Evolutionary conservation across 169 alveolate genomes (phyloP).

Genomic region (Plasmodium chabaudi): DNA sequence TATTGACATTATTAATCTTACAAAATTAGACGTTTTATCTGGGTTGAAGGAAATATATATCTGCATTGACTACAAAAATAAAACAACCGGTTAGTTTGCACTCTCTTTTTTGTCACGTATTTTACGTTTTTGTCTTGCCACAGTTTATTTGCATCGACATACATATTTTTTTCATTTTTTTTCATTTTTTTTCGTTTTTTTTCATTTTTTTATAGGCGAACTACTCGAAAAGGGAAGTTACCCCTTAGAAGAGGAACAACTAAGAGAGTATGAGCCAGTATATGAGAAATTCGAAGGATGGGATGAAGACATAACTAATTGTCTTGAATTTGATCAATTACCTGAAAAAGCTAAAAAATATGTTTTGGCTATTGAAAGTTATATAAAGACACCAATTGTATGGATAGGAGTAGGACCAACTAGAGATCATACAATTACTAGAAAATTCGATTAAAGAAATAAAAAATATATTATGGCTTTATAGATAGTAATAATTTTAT

Average conservation of each 20-base stretch:
- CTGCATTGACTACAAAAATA: constrained; percentile 85
- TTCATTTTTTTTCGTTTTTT: constrained; percentile 1
- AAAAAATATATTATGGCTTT: not conserved
- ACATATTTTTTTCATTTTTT: not conserved
- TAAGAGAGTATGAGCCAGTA: constrained; percentile 89
- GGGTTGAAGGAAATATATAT: constrained; percentile 90
- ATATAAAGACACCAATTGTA: constrained; percentile 87
- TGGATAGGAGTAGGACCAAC: constrained; percentile 95
- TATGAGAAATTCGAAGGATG: constrained; percentile 92
- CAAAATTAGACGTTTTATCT: constrained; percentile 95
- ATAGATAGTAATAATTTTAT: not conserved
- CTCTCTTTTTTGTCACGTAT: not conserved
- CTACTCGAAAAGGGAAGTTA: constrained; percentile 81
- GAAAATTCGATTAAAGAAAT: constrained; percentile 14
- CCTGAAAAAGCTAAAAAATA: constrained; percentile 91
- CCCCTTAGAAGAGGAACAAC: constrained; percentile 90
- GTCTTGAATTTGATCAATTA: constrained; percentile 85
- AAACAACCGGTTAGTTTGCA: constrained; percentile 74
- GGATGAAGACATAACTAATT: constrained; percentile 88
- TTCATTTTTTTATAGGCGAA: constrained; percentile 60
- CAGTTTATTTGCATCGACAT: no score
- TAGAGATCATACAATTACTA: constrained; percentile 84
- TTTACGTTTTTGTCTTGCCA: no score
- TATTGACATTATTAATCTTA: constrained; percentile 89
- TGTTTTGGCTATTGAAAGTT: constrained; percentile 86